Evolutionary conservation across 164 flowering plant genomes (phyloP), one percentile per base, ranked within the genome.

Genomic region (Euptelea pleiosperma): DNA sequence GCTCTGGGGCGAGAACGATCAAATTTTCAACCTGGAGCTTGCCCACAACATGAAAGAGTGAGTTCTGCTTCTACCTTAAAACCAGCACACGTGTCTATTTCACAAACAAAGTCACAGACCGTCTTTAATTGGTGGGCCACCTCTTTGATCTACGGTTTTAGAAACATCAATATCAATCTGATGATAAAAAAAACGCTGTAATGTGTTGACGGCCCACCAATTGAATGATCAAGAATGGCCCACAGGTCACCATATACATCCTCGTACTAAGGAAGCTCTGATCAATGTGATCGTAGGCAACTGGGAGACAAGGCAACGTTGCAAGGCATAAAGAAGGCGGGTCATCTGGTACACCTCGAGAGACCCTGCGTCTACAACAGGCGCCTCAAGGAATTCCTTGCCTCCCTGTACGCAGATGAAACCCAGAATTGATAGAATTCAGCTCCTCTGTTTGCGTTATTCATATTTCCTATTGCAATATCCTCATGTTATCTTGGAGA

Each of bases 291-390:
- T 59, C 22, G 53, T 81, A 93, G 99, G 81, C 82, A 88, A 69
- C 65, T 94, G 40, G 99, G 96, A 29, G 88, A 77, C 6, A 79
- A 76, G 14, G 79, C 85, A 18, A 82, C 88, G 21, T 43, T 79
- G 40, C 42, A 84, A 54, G 67, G 79, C 46, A 88, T 94, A 71
- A 60, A 73, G 77, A 86, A 88, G 55, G 95, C 84, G 5, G 99
- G 99, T 43, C 99, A 94, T 66, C 77, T 93, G 68, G 96, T 80
- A 69, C 99, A 86, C 64, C 72, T 93, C 14, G 99, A 94, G 69
- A 66, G 97, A 18, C 99, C 99, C 19, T 88, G 95, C 41, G 83
- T 74, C 60, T 93, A 85, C 68, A 91, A 81, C 68, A 75, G 82
- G 34, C 60, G 64, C 63, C 93, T 93, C 48, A 90, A 86, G 76